Percentiles rank a stretch among this genome's conserved stretches.
phyloP scores from a whole-genome alignment of 208 protist species.

The Acanthamoeba polyphaga region DNA sequence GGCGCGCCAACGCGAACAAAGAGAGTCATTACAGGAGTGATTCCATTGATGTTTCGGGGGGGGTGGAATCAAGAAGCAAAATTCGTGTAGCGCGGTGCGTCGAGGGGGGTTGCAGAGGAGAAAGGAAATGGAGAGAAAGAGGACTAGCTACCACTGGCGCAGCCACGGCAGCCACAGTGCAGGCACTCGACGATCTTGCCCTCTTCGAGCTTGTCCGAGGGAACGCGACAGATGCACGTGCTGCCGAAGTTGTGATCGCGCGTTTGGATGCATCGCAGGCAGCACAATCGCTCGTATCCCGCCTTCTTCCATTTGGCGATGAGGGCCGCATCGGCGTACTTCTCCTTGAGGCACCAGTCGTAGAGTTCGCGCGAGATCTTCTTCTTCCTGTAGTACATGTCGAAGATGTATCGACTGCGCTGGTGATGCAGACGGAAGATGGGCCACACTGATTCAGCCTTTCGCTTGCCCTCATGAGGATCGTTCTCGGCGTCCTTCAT shows the following conservation, averaged over 20 bases:
- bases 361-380: slow-evolving; percentile 91
- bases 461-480: slow-evolving; percentile 91
- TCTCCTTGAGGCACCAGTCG: slow-evolving; percentile 91
- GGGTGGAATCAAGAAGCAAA: not conserved
- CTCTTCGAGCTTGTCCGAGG: slow-evolving; percentile 85
- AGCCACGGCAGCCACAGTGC: slow-evolving; percentile 91
- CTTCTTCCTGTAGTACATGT: slow-evolving; percentile 90
- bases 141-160: slow-evolving; percentile 73
- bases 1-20: not conserved
- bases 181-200: slow-evolving; percentile 88
- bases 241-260: slow-evolving; percentile 89
- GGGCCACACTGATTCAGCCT: slow-evolving; percentile 89
- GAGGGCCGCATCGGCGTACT: slow-evolving; percentile 90
- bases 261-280: slow-evolving; percentile 90
- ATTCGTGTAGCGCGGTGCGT: not conserved
- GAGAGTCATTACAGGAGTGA: not conserved
- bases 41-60: not conserved
- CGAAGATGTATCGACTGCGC: slow-evolving; percentile 91
- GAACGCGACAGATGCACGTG: slow-evolving; percentile 92
- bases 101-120: not conserved
- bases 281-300: slow-evolving; percentile 92
- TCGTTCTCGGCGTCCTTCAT: slow-evolving; percentile 91
- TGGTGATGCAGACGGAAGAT: slow-evolving; percentile 92
- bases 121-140: not conserved
- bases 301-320: slow-evolving; percentile 95